Percentiles rank a stretch among this genome's conserved stretches.
Conservation (phyloP, 306 rosid genomes). For the Cyclanthera cordifolia region DNA sequence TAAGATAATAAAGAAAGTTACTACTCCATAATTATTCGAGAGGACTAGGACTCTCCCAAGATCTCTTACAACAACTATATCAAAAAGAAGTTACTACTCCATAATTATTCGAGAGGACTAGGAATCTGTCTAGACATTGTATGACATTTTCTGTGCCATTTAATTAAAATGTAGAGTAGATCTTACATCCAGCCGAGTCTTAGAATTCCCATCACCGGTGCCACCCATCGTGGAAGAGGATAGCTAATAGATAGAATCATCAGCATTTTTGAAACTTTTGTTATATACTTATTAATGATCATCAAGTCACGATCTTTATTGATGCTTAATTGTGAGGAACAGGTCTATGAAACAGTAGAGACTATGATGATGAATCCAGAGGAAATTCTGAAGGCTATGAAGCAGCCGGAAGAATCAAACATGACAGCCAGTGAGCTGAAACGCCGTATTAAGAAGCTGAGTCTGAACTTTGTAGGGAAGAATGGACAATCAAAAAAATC, state of each 20-base stretch:
- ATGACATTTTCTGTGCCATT: neutral
- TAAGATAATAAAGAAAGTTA: no score
- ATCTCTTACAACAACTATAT: no score
- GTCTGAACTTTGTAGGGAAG: slow-evolving; percentile 62
- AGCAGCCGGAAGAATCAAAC: slow-evolving; percentile 52
- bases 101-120: no score
- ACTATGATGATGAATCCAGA: slow-evolving; percentile 67
- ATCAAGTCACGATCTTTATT: neutral
- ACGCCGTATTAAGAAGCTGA: slow-evolving; percentile 51
- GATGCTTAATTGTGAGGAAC: neutral
- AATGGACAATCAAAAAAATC: slow-evolving; percentile 37
- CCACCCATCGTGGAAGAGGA: neutral
- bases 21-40: no score
- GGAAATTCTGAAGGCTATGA: slow-evolving; percentile 52
- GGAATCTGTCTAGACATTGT: neutral
- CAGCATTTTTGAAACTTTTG: neutral
- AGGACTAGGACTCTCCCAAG: no score
- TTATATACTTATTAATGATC: neutral
- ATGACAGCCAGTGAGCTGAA: slow-evolving; percentile 30
- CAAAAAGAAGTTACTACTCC: no score
- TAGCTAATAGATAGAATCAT: neutral
- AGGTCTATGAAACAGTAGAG: slow-evolving; percentile 95
- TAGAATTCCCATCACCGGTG: neutral
- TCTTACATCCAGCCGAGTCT: neutral
- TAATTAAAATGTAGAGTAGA: neutral